Conservation (phyloP, 2,329 filamentous ascomycete genomes). For the Dothistroma pini region DNA sequence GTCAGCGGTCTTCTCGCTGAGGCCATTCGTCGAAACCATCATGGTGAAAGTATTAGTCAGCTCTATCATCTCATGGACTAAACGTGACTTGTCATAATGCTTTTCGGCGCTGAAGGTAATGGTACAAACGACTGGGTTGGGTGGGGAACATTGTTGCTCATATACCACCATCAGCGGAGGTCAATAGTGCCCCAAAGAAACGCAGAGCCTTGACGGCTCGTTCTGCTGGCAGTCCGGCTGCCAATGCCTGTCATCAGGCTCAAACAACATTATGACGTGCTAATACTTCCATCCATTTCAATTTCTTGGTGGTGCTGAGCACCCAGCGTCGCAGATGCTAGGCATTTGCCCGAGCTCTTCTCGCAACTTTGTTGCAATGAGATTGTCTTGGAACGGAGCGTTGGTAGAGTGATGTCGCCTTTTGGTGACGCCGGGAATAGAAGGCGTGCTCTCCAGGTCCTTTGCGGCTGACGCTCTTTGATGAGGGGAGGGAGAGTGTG, state of each 20-base stretch:
- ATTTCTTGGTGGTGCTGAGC: constrained; percentile 1
- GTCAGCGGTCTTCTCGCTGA: constrained; percentile 84
- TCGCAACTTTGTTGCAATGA: constrained; percentile 28
- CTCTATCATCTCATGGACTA: constrained; percentile 45
- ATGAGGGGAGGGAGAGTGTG: constrained; percentile 31
- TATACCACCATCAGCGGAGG: constrained; percentile 4
- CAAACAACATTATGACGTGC: constrained; percentile 1
- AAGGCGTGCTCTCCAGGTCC: constrained; percentile 33
- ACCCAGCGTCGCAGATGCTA: constrained; percentile 45
- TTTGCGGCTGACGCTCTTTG: constrained; percentile 22
- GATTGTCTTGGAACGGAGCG: constrained; percentile 46
- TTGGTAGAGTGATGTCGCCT: constrained; percentile 38
- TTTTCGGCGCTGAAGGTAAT: not conserved
- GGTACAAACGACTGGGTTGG: not conserved
- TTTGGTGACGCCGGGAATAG: constrained; percentile 28
- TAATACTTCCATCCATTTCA: not conserved
- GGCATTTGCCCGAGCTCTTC: constrained; percentile 42
- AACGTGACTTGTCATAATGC: not conserved
- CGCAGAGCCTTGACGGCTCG: constrained; percentile 9
- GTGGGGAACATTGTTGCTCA: not conserved
- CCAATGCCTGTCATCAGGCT: not conserved
- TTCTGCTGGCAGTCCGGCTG: not conserved
- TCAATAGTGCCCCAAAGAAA: not conserved
- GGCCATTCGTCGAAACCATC: constrained; percentile 92
- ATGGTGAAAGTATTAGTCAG: constrained; percentile 74